A percentile compares a stretch with the other conserved stretches of the same genome.
phyloP scores from a whole-genome alignment of 352 stramenopile species.

The Phytophthora tubulina region DNA sequence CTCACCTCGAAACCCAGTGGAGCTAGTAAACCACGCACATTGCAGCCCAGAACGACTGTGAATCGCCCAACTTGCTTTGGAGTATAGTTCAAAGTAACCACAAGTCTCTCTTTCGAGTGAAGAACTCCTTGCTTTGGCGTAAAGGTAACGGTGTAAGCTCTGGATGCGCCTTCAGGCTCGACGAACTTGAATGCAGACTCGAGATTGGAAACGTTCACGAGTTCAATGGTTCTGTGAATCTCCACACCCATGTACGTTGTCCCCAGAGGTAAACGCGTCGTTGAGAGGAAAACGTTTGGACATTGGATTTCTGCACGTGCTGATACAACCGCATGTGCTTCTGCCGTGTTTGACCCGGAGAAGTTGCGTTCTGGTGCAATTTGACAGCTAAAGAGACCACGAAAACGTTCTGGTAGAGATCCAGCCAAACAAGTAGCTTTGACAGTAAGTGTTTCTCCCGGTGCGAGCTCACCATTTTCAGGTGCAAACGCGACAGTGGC shows the following conservation, averaged over 20 bases:
- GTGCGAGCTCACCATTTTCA: conserved; percentile 50
- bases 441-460: conserved; percentile 50
- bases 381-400: conserved; percentile 57
- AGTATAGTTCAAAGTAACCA: conserved; percentile 65
- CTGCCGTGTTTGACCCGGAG: not conserved
- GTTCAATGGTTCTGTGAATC: conserved; percentile 53
- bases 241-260: conserved; percentile 76
- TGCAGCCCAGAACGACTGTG: conserved; percentile 69
- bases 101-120: conserved; percentile 69
- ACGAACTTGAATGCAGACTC: conserved; percentile 80
- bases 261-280: conserved; percentile 56
- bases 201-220: conserved; percentile 88
- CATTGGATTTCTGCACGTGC: conserved; percentile 80
- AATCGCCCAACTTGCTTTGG: conserved; percentile 58
- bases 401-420: conserved; percentile 71
- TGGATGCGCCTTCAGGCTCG: conserved; percentile 66
- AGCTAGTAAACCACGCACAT: conserved; percentile 60
- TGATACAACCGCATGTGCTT: conserved; percentile 41
- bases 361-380: conserved; percentile 44
- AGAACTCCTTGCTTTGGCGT: conserved; percentile 57
- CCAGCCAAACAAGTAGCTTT: conserved; percentile 63
- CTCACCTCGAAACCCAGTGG: conserved; percentile 74
- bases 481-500: conserved; percentile 62
- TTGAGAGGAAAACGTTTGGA: conserved; percentile 76
- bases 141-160: conserved; percentile 59